These are phyloP conservation scores for Diaporthe citrichinensis DNA, from an alignment of 2,329 filamentous ascomycete species.

Conservation along the genomic window DNA sequence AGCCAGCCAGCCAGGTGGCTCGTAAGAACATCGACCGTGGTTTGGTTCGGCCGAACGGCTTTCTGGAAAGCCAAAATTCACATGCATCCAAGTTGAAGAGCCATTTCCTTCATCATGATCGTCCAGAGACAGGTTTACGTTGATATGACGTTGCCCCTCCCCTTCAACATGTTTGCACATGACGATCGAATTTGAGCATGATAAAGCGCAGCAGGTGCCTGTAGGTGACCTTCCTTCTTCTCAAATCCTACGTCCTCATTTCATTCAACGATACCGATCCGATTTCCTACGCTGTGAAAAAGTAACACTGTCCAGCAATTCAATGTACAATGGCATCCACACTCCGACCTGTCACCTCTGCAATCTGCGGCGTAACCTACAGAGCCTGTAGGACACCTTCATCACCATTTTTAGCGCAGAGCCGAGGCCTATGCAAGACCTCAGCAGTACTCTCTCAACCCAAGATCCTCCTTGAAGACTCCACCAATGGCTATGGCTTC, in stretches of 20 bases:
- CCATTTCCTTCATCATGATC: background rate
- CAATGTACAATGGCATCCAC: background rate
- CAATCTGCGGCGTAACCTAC: background rate
- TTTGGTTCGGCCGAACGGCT: background rate
- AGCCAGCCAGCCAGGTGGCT: background rate
- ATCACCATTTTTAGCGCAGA: background rate
- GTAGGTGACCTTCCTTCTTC: background rate
- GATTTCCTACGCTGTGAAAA: background rate
- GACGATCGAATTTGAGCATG: background rate
- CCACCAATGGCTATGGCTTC: conserved; percentile 62
- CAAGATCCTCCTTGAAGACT: background rate
- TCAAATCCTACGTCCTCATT: background rate
- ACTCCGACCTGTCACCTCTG: background rate
- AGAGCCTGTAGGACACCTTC: background rate
- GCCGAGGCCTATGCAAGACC: background rate
- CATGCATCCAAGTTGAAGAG: background rate
- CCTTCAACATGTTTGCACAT: background rate
- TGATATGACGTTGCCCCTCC: background rate
- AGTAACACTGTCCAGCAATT: background rate
- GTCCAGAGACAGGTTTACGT: background rate
- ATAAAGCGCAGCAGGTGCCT: background rate
- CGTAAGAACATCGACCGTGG: background rate
- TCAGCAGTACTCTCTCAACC: background rate
- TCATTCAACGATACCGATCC: background rate
- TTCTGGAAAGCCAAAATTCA: background rate